phyloP scores from a whole-genome alignment of 1,139 yeast genomes.

The Geotrichum candidum region DNA sequence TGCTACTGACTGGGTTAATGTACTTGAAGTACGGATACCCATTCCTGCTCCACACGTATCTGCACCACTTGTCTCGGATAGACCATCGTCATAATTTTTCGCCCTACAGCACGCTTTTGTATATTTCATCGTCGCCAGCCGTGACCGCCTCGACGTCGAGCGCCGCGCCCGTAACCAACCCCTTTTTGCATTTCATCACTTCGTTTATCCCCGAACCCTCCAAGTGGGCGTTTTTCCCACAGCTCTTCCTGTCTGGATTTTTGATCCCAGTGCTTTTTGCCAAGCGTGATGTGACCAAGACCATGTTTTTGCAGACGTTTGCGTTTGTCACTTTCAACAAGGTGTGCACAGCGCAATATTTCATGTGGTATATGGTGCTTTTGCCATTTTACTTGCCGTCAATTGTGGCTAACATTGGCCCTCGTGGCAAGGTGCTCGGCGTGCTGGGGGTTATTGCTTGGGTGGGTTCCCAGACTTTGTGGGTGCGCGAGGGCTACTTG shows the following conservation, averaged over 20 bases:
- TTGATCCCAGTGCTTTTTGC: conserved; percentile 58
- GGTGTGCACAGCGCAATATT: conserved; percentile 85
- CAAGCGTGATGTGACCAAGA: conserved; percentile 48
- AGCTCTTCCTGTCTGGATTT: conserved; percentile 53
- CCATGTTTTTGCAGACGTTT: conserved; percentile 82
- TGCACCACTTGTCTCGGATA: conserved; percentile 74
- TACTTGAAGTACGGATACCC: conserved; percentile 64
- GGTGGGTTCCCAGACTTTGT: conserved; percentile 64
- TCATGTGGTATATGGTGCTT: conserved; percentile 85
- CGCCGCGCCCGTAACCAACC: conserved; percentile 16
- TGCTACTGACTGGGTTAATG: conserved; percentile 50
- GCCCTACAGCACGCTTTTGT: conserved; percentile 70
- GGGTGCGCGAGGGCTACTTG: conserved; percentile 75
- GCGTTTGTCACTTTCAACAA: conserved; percentile 87
- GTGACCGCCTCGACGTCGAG: conserved; percentile 17
- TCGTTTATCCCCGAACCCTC: conserved; percentile 29
- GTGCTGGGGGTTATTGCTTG: conserved; percentile 46
- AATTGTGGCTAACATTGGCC: conserved; percentile 26
- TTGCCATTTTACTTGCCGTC: conserved; percentile 62
- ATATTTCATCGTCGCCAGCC: conserved; percentile 40
- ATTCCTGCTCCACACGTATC: conserved; percentile 69
- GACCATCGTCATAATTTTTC: conserved; percentile 97
- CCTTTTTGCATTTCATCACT: conserved; percentile 20
- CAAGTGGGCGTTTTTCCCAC: conserved; percentile 73
- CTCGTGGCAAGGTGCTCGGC: conserved; percentile 1